Evolutionary conservation across 495 filamentous ascomycete genomes (phyloP).

Genomic region (Penicillium desertorum): DNA sequence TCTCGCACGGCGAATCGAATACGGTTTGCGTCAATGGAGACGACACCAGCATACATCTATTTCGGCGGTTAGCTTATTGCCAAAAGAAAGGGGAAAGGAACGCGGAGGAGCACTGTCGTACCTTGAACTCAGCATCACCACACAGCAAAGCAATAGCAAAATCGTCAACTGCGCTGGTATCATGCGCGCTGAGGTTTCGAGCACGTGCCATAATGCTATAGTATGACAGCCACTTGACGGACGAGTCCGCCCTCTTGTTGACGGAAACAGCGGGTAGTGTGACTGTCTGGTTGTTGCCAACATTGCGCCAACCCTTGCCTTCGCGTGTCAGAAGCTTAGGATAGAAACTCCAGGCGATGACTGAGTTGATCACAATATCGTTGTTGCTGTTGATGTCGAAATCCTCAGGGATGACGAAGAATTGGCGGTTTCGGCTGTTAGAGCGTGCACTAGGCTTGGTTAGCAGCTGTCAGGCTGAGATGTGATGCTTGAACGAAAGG

Average conservation of each 20-base stretch:
- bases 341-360: slow-evolving; percentile 91
- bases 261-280: slow-evolving; percentile 81
- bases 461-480: slow-evolving; percentile 21
- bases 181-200: slow-evolving; percentile 82
- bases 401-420: slow-evolving; percentile 74
- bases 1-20: slow-evolving; percentile 83
- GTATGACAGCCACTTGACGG: slow-evolving; percentile 79
- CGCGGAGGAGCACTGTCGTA: slow-evolving; percentile 22
- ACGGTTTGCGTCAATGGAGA: slow-evolving; percentile 81
- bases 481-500: slow-evolving; percentile 3
- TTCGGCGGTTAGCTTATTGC: neutral
- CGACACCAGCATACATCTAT: slow-evolving; percentile 78
- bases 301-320: slow-evolving; percentile 85
- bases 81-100: neutral
- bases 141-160: slow-evolving; percentile 81
- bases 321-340: slow-evolving; percentile 86
- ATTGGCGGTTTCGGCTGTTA: slow-evolving; percentile 62
- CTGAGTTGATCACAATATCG: slow-evolving; percentile 70
- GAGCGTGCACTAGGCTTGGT: slow-evolving; percentile 45
- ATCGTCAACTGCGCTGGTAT: slow-evolving; percentile 77
- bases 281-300: slow-evolving; percentile 85
- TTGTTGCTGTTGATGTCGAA: slow-evolving; percentile 74
- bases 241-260: slow-evolving; percentile 65
- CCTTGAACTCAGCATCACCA: slow-evolving; percentile 81
- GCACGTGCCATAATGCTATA: slow-evolving; percentile 91